Base-by-base conservation (phyloP, 805 yeast species). In the Tetrapisispora phaffii region DNA sequence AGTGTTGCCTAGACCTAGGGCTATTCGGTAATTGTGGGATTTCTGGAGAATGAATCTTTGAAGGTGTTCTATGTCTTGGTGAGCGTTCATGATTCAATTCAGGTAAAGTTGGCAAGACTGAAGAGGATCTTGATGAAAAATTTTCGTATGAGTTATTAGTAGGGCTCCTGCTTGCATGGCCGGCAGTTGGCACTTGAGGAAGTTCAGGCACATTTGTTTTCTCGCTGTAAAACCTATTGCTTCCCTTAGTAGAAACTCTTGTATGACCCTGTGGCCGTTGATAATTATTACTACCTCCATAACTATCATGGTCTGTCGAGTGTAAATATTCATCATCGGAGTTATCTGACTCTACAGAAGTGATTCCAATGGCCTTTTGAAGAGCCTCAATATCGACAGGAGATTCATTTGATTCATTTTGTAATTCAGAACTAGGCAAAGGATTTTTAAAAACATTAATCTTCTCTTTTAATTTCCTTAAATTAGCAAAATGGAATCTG, bases 321-420 rank as follows among this genome's bases (percentile, higher is more conserved):
- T 7, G 9, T 8, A 13, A 2, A 28, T 28, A 10, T 1, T 39
- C 44, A n/a, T 53, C 54, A 24, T 48, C 54, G 1, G 41, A 38
- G 17, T 20, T 26, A 15, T 49, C 54, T 22, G 47, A 47, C 26
- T 46, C 39, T 13, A 48, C 20, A 4, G 59, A 49, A 0, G 54
- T 45, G 7, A 60, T 60, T 24, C 67, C 68, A 34, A 64, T 63
- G 1, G 65, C 67, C 38, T 63, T 62, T 47, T 64, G 66, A n/a
- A 64, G 47, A 6, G 65, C 67, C 40, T 57, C 60, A 20, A 64
- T 58, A 47, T 64, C 66, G 10, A 64, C 63, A 4, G 55, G 50
- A 9, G 46, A 44, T 15, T 51, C 55, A 13, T 17, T 28, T 44
- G 37, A 42, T 24, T 46, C 49, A 8, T 28, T 44, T 8, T 49